Evolutionary conservation across 179 eudicot species (phyloP).

Genomic region (Actinidia polygama): DNA sequence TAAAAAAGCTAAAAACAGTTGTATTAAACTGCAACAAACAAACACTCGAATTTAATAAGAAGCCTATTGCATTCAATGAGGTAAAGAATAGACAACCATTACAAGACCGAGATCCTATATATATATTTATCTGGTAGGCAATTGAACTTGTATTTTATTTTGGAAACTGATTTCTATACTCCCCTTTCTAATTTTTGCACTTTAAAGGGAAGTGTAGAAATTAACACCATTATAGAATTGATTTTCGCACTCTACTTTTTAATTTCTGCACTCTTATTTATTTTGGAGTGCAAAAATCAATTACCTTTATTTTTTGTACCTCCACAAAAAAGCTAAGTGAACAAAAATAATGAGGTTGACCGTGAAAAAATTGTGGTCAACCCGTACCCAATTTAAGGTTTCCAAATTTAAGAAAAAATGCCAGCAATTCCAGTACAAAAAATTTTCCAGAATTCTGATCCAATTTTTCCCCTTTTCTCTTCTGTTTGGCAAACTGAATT

Average conservation of each 20-base stretch:
- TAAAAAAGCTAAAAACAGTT: no score
- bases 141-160: no score
- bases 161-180: no score
- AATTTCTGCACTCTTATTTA: no score
- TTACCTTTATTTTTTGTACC: constrained; percentile 10
- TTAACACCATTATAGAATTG: no score
- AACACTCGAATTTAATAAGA: neutral
- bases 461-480: neutral
- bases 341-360: neutral
- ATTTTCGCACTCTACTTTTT: no score
- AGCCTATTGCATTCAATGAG: neutral
- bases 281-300: no score
- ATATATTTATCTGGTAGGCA: neutral
- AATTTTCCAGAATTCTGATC: constrained; percentile 17
- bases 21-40: no score
- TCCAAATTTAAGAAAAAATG: neutral
- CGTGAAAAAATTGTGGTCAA: constrained; percentile 2
- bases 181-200: no score
- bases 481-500: neutral
- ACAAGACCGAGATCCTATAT: no score
- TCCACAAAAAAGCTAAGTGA: neutral
- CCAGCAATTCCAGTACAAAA: constrained; percentile 14
- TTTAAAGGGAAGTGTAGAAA: no score
- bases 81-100: neutral
- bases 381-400: neutral